Evolutionary conservation across 805 yeast genomes (phyloP).

Genomic region (Metschnikowia peoriensis): DNA sequence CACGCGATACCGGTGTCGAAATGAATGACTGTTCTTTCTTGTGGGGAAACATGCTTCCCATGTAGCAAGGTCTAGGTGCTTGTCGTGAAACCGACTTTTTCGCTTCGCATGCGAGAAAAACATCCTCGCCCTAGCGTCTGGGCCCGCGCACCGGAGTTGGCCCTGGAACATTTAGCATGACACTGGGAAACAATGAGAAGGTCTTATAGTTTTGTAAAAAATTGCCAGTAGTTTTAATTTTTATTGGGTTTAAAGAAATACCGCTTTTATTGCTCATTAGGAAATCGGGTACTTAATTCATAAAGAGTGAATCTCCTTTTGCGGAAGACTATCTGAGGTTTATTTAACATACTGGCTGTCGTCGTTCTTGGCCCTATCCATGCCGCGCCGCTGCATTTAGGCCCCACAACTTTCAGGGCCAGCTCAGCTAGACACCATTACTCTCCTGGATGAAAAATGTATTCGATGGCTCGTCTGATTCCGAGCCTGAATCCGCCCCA

Average conservation of each 20-base stretch:
- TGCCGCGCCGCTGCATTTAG: not conserved
- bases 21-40: conserved; percentile 28
- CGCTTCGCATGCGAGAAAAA: not conserved
- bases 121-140: not conserved
- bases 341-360: no score
- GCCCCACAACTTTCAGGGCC: not conserved
- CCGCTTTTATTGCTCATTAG: no score
- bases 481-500: conserved; percentile 9
- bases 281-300: no score
- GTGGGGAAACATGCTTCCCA: conserved; percentile 26
- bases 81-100: not conserved
- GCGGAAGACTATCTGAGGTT: no score
- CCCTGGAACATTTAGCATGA: not conserved
- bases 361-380: not conserved
- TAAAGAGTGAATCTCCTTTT: no score
- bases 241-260: no score
- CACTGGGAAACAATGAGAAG: no score
- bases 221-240: no score
- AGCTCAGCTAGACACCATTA: not conserved
- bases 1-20: conserved; percentile 38
- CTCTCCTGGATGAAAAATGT: conserved; percentile 15
- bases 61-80: not conserved
- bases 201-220: no score
- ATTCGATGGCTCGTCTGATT: conserved; percentile 16
- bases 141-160: not conserved